These are phyloP conservation scores for Metschnikowia orientalis DNA, from an alignment of 805 yeast species.

Conservation along the genomic window DNA sequence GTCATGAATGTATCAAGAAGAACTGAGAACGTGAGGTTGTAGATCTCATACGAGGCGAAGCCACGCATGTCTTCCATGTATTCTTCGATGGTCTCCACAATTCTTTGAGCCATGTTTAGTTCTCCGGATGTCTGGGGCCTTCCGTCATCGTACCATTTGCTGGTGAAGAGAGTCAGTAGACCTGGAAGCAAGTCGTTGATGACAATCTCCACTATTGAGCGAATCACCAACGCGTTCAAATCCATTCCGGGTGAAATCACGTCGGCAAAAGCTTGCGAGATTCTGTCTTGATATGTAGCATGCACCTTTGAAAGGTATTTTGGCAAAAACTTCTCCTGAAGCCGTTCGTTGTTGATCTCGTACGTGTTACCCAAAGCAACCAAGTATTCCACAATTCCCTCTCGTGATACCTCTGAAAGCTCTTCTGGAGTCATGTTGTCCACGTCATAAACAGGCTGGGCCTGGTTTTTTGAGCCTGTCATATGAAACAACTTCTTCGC, in stretches of 20 bases:
- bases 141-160: constrained; percentile 57
- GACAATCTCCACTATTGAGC: constrained; percentile 61
- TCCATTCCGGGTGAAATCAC: constrained; percentile 65
- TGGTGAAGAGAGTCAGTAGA: constrained; percentile 57
- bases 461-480: constrained; percentile 17
- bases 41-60: constrained; percentile 39
- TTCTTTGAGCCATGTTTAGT: constrained; percentile 49
- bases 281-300: constrained; percentile 32
- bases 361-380: constrained; percentile 85
- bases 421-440: constrained; percentile 40
- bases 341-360: constrained; percentile 65
- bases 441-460: constrained; percentile 22
- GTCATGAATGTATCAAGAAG: constrained; percentile 36
- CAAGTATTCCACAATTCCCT: constrained; percentile 76
- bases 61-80: constrained; percentile 62
- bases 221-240: constrained; percentile 72
- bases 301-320: constrained; percentile 59
- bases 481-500: constrained; percentile 31
- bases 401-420: constrained; percentile 37
- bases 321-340: constrained; percentile 62
- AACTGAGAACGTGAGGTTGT: constrained; percentile 35
- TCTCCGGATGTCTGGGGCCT: constrained; percentile 25
- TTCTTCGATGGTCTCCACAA: constrained; percentile 70
- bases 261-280: constrained; percentile 34
- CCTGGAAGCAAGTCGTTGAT: constrained; percentile 68